Conservation (phyloP, 1,284 basidiomycete species). For the Sporisorium reilianum region DNA sequence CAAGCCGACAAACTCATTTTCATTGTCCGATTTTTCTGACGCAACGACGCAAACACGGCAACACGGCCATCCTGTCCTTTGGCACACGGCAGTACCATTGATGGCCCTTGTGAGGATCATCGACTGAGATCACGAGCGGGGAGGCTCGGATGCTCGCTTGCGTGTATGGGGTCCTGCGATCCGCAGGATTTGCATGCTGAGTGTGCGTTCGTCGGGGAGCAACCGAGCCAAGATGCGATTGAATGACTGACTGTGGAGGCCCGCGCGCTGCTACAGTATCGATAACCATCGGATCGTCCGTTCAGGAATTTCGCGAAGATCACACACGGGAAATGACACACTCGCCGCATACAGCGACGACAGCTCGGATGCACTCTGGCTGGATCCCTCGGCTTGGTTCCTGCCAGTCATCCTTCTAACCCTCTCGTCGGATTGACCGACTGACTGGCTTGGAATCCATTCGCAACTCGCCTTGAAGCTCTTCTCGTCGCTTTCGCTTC, state of each 20-base stretch:
- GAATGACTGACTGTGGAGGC: slow-evolving; percentile 23
- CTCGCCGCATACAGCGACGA: not conserved
- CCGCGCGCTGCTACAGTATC: slow-evolving; percentile 25
- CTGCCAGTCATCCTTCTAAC: not conserved
- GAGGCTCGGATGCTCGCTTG: not conserved
- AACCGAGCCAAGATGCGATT: not conserved
- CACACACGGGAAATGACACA: no score
- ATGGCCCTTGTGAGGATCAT: not conserved
- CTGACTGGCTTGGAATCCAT: not conserved
- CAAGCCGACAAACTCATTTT: not conserved
- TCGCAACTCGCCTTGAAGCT: not conserved
- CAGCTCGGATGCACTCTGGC: not conserved
- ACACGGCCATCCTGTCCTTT: not conserved
- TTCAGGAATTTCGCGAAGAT: slow-evolving; percentile 40
- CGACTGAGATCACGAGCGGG: not conserved
- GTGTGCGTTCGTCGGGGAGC: not conserved
- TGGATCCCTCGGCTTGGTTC: not conserved
- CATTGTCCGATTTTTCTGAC: not conserved
- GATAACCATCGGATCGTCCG: slow-evolving; percentile 23
- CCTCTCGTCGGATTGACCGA: not conserved
- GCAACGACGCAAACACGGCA: not conserved
- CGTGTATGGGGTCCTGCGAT: not conserved
- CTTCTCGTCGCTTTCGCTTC: not conserved
- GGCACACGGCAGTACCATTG: not conserved
- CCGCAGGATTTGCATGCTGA: not conserved